These are phyloP conservation scores for Chalciporus piperatus DNA, from an alignment of 768 basidiomycete genomes.

Conservation along the genomic window DNA sequence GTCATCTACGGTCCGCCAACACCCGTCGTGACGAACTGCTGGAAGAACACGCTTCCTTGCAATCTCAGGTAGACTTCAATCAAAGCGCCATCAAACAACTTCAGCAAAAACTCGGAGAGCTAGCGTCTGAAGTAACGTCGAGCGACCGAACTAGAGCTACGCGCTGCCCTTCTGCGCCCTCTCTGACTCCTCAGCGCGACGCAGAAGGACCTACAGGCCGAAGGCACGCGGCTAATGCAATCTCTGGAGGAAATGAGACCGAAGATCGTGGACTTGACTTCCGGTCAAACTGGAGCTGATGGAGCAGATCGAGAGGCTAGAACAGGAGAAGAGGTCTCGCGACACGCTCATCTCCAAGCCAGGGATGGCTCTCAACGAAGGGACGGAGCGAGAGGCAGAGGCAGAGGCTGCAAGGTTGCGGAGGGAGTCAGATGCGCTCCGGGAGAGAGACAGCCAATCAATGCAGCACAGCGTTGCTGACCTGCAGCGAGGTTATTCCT, in stretches of 20 bases:
- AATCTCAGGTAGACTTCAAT: constrained; percentile 44
- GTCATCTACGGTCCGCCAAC: constrained; percentile 43
- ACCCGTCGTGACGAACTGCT: constrained; percentile 46
- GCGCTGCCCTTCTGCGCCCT: constrained; percentile 51
- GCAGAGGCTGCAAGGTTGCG: constrained; percentile 42
- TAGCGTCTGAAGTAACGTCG: constrained; percentile 50
- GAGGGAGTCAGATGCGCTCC: constrained; percentile 42
- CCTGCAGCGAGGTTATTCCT: constrained; percentile 57
- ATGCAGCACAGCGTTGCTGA: constrained; percentile 52
- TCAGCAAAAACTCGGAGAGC: constrained; percentile 56
- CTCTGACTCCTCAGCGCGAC: too few relatives aligned
- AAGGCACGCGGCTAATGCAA: constrained; percentile 75
- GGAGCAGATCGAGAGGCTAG: constrained; percentile 59
- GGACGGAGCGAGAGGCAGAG: constrained; percentile 50
- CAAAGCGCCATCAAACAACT: constrained; percentile 49
- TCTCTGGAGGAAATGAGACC: constrained; percentile 85
- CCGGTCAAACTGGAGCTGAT: constrained; percentile 64
- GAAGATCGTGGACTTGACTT: constrained; percentile 80
- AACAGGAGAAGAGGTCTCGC: constrained; percentile 50
- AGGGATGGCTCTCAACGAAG: constrained; percentile 56
- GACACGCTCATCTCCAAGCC: constrained; percentile 60
- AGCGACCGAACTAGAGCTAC: constrained; percentile 63
- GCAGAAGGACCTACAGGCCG: constrained; percentile 69
- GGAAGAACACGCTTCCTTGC: constrained; percentile 49
- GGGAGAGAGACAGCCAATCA: constrained; percentile 52